phyloP scores from a whole-genome alignment of 2,329 filamentous ascomycete species.

The Cryphonectria japonica region DNA sequence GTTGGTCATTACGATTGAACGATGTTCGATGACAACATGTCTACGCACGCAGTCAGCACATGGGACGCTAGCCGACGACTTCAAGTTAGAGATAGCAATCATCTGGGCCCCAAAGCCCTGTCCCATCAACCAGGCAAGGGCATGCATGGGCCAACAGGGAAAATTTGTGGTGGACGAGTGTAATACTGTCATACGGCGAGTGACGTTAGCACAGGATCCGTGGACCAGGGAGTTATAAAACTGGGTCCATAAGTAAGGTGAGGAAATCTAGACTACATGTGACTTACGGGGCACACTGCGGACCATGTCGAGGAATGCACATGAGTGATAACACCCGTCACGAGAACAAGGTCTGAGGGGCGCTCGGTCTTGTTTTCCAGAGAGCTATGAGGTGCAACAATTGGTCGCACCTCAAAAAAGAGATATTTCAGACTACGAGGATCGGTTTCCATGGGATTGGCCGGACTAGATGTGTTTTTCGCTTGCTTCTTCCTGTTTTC shows the following conservation, averaged over 20 bases:
- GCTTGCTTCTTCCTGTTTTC: background rate
- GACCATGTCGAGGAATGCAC: too few relatives aligned
- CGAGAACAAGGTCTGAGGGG: constrained; percentile 6
- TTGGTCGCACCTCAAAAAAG: background rate
- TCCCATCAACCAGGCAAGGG: background rate
- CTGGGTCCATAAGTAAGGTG: background rate
- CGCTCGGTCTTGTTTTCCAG: constrained; percentile 14
- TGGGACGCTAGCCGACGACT: background rate
- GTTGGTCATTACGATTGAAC: background rate
- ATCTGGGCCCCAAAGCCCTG: background rate
- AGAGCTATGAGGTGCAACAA: background rate
- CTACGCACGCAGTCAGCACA: background rate
- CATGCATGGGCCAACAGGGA: constrained; percentile 3
- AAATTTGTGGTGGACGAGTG: background rate
- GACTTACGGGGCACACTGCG: background rate
- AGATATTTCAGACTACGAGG: background rate
- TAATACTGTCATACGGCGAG: background rate
- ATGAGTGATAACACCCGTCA: background rate
- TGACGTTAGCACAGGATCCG: background rate
- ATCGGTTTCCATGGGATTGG: constrained; percentile 4
- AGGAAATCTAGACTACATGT: background rate
- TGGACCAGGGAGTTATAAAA: background rate
- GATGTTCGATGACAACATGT: background rate
- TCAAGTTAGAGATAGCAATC: background rate
- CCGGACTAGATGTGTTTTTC: background rate